Percentiles rank a stretch among this genome's conserved stretches.
phyloP scores from a whole-genome alignment of 2,329 filamentous ascomycete genomes.

The Bipolaris cookei region DNA sequence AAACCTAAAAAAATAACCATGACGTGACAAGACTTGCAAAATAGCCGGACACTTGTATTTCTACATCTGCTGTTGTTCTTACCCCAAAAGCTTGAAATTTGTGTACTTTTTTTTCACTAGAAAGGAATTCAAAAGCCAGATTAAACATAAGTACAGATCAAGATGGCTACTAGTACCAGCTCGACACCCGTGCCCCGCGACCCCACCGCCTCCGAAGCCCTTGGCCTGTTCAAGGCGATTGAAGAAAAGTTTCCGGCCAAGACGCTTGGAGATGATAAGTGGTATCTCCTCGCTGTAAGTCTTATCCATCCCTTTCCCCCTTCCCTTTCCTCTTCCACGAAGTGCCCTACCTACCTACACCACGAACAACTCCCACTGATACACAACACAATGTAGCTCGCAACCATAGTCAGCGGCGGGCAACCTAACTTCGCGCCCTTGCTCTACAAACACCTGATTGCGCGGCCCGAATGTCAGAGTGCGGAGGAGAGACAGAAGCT shows the following conservation, averaged over 20 bases:
- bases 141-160: no score
- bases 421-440: constrained; percentile 60
- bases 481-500: constrained; percentile 55
- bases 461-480: constrained; percentile 55
- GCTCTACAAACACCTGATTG: constrained; percentile 64
- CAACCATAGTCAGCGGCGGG: constrained; percentile 58
- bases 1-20: no score
- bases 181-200: constrained; percentile 28
- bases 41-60: no score
- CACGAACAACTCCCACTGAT: no score
- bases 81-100: no score
- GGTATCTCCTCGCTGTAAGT: constrained; percentile 54
- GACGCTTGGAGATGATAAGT: constrained; percentile 53
- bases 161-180: constrained; percentile 7
- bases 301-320: neutral
- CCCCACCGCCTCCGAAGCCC: constrained; percentile 50
- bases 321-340: neutral
- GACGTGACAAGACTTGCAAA: no score
- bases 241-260: constrained; percentile 54
- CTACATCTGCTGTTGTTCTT: no score
- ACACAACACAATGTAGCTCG: no score
- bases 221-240: constrained; percentile 51
- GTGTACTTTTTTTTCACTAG: no score
- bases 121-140: no score
- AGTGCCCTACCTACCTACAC: neutral